Percentiles rank a stretch among this genome's conserved stretches.
phyloP scores from a whole-genome alignment of 2,329 filamentous ascomycete genomes.

The Cytospora mali region DNA sequence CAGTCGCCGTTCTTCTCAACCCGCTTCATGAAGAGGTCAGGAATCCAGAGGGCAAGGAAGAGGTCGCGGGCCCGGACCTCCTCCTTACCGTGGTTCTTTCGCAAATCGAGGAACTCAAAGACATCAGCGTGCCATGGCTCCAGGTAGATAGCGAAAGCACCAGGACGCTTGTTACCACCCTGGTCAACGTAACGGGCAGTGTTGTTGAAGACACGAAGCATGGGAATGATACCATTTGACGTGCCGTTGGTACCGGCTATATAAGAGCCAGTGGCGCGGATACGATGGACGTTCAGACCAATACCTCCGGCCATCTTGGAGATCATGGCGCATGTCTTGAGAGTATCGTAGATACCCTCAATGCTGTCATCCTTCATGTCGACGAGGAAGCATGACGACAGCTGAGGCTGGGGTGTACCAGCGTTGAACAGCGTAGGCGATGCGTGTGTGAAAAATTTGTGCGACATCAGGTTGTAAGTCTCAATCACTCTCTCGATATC shows the following conservation, averaged over 20 bases:
- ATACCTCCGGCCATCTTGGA: conserved; percentile 99
- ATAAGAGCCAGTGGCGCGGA: conserved; percentile 95
- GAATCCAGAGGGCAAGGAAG: conserved; percentile 98
- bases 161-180: conserved; percentile 98
- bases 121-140: conserved; percentile 99
- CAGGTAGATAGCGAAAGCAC: conserved; percentile 97
- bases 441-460: conserved; percentile 97
- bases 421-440: conserved; percentile 98
- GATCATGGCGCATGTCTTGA: conserved; percentile 99
- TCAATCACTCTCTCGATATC: conserved; percentile 93
- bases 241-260: conserved; percentile 98
- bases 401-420: conserved; percentile 89
- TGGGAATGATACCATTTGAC: conserved; percentile 94
- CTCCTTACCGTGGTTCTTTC: conserved; percentile 99
- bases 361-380: conserved; percentile 99
- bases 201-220: conserved; percentile 99
- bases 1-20: conserved; percentile 95
- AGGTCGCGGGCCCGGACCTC: conserved; percentile 95
- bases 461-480: conserved; percentile 99
- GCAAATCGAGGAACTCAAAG: conserved; percentile 94
- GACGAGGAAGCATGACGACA: conserved; percentile 97
- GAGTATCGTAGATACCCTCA: conserved; percentile 97
- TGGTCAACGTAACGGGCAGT: conserved; percentile 98
- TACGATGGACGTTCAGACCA: conserved; percentile 93
- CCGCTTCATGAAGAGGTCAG: conserved; percentile 99